Evolutionary conservation across 495 filamentous ascomycete genomes (phyloP), one percentile per base, ranked within the genome.

Genomic region (Chlorociboria aeruginascens): DNA sequence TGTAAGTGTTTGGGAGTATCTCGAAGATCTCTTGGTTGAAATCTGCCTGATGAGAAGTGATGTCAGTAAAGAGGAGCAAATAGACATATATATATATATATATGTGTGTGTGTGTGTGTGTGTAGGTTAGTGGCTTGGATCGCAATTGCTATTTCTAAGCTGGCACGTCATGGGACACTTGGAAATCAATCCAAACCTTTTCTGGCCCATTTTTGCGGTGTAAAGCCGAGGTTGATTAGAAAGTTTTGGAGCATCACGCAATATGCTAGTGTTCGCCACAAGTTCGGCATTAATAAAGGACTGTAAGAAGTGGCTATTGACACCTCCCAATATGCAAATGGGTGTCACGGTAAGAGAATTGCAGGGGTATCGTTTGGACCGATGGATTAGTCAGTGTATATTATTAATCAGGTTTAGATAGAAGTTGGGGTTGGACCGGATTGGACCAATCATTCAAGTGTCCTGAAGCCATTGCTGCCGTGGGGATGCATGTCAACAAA

Each of bases 111-210:
- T 8, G 8, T 34, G 8, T 8, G 32, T 8, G n/a, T 8, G 32
- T 11, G 7, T 11, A 36, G 9, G 31, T 6, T 45, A 2, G 29
- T 13, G 31, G 16, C 30, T 28, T 28, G 28, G 9, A 31, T 3
- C 12, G 40, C 40, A 43, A 43, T 11, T 44, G 25, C n/a, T 16
- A n/a, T 20, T 49, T 42, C 29, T 49, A 49, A 49, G 46, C 46
- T 35, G 30, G 41, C 32, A 51, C 49, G 49, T 51, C 49, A 51
- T 43, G 10, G 12, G 40, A 28, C 31, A 2, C 32, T 50, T 50
- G 44, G 31, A 43, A 50, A 50, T 50, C 30, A 25, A 25, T 4
- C 20, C 20, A 25, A 25, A 25, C 20, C 20, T 25, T 25, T 25
- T 25, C 20, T 25, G 20, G 2, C 1, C 20, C 48, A 44, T 4